These are phyloP conservation scores for Coniochaeta ligniaria DNA, from an alignment of 2,329 filamentous ascomycete species.

Conservation along the genomic window DNA sequence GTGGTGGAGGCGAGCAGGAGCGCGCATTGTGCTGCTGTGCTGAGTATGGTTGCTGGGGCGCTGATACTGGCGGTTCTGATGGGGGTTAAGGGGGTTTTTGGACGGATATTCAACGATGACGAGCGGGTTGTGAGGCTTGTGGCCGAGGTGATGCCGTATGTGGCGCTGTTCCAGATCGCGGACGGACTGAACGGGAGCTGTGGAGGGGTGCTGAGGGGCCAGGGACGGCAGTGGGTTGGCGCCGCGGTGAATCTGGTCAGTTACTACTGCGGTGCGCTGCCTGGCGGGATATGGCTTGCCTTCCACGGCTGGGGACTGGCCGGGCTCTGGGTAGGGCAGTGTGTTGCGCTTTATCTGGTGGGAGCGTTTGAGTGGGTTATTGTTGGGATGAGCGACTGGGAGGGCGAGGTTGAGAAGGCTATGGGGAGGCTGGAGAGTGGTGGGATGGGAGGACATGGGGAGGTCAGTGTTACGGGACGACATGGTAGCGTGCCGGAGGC, in stretches of 20 bases:
- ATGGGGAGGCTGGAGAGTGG: constrained; percentile 58
- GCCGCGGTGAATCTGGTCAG: constrained; percentile 74
- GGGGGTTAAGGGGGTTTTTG: constrained; percentile 65
- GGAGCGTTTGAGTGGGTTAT: constrained; percentile 73
- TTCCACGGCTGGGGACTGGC: constrained; percentile 79
- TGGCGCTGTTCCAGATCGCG: constrained; percentile 84
- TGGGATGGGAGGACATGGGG: neutral
- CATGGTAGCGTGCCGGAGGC: neutral
- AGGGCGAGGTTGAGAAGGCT: constrained; percentile 62
- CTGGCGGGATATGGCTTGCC: constrained; percentile 75
- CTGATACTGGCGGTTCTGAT: constrained; percentile 63
- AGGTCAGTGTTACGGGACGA: neutral
- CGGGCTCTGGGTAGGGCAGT: constrained; percentile 80
- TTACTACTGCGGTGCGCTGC: constrained; percentile 77
- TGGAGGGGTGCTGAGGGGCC: constrained; percentile 72
- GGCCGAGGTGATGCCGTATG: constrained; percentile 72
- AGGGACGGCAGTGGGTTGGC: constrained; percentile 81
- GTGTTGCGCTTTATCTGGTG: constrained; percentile 73
- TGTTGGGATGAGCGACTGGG: constrained; percentile 72
- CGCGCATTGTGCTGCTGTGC: constrained; percentile 66
- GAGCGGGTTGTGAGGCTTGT: constrained; percentile 64
- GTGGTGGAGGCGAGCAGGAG: constrained; percentile 60
- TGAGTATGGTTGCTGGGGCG: constrained; percentile 63
- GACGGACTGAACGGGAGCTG: constrained; percentile 83
- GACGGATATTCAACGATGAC: constrained; percentile 76